Percentiles rank a stretch among this genome's conserved stretches.
These are phyloP conservation scores for Durotheca rogersii DNA, from an alignment of 495 filamentous ascomycete species.

Conservation along the genomic window DNA sequence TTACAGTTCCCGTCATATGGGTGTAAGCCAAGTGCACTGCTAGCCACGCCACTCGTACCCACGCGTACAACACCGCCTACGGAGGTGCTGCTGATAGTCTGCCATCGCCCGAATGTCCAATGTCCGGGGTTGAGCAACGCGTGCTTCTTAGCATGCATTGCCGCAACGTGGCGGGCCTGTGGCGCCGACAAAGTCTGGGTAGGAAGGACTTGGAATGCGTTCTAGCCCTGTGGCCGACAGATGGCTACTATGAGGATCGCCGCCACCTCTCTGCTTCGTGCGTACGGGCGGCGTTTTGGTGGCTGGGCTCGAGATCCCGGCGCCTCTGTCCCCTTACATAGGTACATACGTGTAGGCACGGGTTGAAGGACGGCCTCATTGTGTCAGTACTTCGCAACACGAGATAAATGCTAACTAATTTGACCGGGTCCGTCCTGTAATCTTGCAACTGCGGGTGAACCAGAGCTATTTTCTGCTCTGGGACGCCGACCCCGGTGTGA, in stretches of 20 bases:
- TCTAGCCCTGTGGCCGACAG: conserved; percentile 19
- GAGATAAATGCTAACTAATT: neutral
- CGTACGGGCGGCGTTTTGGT: conserved; percentile 23
- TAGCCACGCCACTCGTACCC: no score
- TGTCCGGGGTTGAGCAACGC: conserved; percentile 8
- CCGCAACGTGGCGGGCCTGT: conserved; percentile 28
- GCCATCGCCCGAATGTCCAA: conserved; percentile 12
- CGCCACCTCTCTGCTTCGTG: conserved; percentile 15
- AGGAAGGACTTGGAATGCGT: conserved; percentile 28
- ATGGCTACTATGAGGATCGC: conserved; percentile 24
- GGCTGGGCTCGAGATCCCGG: conserved; percentile 7
- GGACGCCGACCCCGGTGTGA: no score
- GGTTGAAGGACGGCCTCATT: no score
- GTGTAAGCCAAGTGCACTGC: no score
- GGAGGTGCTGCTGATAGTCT: no score
- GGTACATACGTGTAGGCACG: no score
- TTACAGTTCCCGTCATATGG: no score
- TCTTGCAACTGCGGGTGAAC: neutral
- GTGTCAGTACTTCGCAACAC: conserved; percentile 13
- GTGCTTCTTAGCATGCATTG: neutral
- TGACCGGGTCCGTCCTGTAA: conserved; percentile 1
- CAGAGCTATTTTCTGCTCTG: no score
- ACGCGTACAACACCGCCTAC: no score
- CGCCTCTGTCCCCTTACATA: no score
- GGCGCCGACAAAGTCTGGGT: conserved; percentile 26